Percentiles rank a stretch among this genome's conserved stretches.
These are phyloP conservation scores for Diversispora eburnea DNA, from an alignment of 192 early-diverging fungal species.

Conservation along the genomic window DNA sequence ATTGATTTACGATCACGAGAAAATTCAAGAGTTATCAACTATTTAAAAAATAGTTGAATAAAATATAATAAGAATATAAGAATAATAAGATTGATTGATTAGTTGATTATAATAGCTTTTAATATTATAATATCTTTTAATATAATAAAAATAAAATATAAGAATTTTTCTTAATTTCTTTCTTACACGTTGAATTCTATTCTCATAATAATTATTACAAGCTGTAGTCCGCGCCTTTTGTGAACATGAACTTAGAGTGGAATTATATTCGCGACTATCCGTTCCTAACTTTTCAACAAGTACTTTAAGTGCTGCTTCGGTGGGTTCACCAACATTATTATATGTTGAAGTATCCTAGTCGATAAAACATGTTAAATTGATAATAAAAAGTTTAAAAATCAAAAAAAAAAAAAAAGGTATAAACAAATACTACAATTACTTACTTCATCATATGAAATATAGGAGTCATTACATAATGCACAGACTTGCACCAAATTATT, in stretches of 20 bases:
- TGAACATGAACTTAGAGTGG: conserved; percentile 44
- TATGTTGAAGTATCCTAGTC: conserved; percentile 48
- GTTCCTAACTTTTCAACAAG: conserved; percentile 93
- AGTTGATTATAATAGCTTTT: too few relatives aligned
- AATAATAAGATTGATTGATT: not conserved
- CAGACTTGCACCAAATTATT: conserved; percentile 80
- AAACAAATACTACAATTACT: conserved; percentile 32
- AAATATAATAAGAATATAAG: conserved; percentile 15
- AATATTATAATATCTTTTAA: too few relatives aligned
- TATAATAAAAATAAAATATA: too few relatives aligned
- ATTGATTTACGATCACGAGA: conserved; percentile 98
- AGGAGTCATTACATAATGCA: conserved; percentile 88
- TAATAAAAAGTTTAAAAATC: not conserved
- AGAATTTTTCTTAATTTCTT: too few relatives aligned
- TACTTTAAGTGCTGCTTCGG: conserved; percentile 93
- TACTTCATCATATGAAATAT: conserved; percentile 75
- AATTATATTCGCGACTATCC: conserved; percentile 65
- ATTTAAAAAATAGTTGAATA: not conserved
- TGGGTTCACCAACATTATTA: conserved; percentile 90
- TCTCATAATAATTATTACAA: conserved; percentile 71
- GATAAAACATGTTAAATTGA: conserved; percentile 10
- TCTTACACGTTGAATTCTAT: conserved; percentile 51
- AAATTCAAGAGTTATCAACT: conserved; percentile 79
- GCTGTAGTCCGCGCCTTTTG: conserved; percentile 58
- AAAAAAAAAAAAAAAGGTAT: conserved; percentile 21